Base-by-base conservation (phyloP, 768 basidiomycete genomes). In the Russula brevipes region DNA sequence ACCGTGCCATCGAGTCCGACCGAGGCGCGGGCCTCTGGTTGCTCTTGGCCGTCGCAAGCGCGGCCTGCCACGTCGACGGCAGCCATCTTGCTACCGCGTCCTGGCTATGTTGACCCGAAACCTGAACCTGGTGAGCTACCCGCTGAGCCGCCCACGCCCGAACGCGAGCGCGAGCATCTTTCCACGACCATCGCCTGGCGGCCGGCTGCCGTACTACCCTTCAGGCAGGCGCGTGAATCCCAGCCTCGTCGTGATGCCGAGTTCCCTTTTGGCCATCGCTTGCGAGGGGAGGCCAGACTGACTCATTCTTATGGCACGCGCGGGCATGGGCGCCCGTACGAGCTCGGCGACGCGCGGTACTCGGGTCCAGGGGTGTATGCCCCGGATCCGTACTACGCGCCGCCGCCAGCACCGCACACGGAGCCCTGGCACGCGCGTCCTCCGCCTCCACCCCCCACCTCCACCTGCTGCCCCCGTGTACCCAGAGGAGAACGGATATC, bases 51-150 rank as follows among this genome's bases (percentile, higher is more conserved):
- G 31, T 30, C 47, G 16, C 54, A 14, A 33, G 30, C 41, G 5
- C 19, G 24, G 19, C 41, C 30, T 12, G 1, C 5, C n/a, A 12
- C 8, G 1, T 24, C 44, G 3, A 7, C 50, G 1, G n/a, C 17
- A 31, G 24, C 44, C 9, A 58, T 58, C 0, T 35, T 63, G 30
- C 16, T 63, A 3, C 61, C 61, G 10, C 61, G 61, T 9, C 44
- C 71, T 71, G 7, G 74, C 72, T 54, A 53, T 59, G 56, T 66
- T 33, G 47, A 64, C 31, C 14, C 47, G 0, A 64, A 64, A 53
- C 36, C 45, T 42, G 50, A 61, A 49, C 56, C 57, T 55, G 60
- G 60, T 35, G 60, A 61, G 33, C 35, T 60, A 49, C 49, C 60
- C 31, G 9, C 50, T 44, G 56, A 66, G 11, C 46, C 46, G 5